Conservation (phyloP, 176 grass and related monocot genomes). For the Themeda triandra region DNA sequence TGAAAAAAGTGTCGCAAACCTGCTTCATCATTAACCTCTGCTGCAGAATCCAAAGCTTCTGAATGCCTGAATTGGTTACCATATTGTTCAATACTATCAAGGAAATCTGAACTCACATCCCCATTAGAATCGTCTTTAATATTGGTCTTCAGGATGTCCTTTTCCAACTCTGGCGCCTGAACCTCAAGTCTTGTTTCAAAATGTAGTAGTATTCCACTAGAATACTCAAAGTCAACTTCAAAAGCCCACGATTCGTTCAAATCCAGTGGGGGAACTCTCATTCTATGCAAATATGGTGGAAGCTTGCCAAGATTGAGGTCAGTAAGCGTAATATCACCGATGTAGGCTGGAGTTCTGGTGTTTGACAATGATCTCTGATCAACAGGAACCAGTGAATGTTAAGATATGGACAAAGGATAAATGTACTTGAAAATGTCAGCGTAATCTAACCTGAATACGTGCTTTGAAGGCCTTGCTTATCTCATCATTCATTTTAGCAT, state of each 20-base stretch:
- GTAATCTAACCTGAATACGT: constrained; percentile 61
- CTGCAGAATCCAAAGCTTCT: constrained; percentile 29
- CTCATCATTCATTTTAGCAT: constrained; percentile 59
- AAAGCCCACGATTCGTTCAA: constrained; percentile 62
- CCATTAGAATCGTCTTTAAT: constrained; percentile 36
- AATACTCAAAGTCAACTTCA: constrained; percentile 77
- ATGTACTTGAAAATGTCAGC: constrained; percentile 9
- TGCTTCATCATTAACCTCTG: constrained; percentile 42
- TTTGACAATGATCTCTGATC: constrained; percentile 56
- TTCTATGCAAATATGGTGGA: constrained; percentile 65
- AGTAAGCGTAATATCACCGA: constrained; percentile 66
- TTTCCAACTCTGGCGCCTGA: constrained; percentile 57
- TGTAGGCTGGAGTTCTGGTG: constrained; percentile 61
- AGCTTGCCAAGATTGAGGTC: constrained; percentile 54
- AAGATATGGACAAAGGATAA: constrained; percentile 8
- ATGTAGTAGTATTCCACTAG: constrained; percentile 49
- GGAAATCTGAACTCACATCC: constrained; percentile 48
- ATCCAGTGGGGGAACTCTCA: constrained; percentile 50
- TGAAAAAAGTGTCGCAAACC: constrained; percentile 31
- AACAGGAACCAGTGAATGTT: constrained; percentile 19
- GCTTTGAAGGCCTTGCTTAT: constrained; percentile 56
- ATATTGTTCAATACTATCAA: constrained; percentile 69
- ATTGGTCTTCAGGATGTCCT: constrained; percentile 60
- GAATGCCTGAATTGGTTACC: constrained; percentile 43
- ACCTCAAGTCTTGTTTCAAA: constrained; percentile 74